Percentiles rank a stretch among this genome's conserved stretches.
Evolutionary conservation across 2,329 filamentous ascomycete species (phyloP).

Genomic region (Aspergillus pseudoterreus): DNA sequence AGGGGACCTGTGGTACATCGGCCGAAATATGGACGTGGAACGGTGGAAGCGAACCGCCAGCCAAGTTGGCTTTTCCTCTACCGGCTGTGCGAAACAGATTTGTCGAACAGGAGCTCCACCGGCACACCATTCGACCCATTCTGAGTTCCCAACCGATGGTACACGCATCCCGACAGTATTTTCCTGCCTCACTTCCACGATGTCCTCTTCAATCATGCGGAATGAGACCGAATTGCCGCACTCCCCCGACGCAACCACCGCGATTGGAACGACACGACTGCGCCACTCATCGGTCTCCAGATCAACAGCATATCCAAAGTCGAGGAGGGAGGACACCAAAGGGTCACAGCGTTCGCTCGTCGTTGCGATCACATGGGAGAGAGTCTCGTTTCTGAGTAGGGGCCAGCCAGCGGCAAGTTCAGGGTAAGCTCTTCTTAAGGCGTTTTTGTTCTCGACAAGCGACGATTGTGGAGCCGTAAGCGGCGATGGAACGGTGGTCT

Average conservation of each 20-base stretch:
- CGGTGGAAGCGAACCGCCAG: constrained; percentile 50
- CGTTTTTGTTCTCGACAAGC: constrained; percentile 17
- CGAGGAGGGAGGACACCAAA: constrained; percentile 41
- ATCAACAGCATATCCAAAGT: constrained; percentile 47
- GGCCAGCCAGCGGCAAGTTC: constrained; percentile 34
- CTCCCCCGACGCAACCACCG: constrained; percentile 40
- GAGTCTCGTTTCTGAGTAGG: constrained; percentile 24
- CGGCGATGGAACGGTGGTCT: constrained; percentile 23
- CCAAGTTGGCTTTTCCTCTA: constrained; percentile 40
- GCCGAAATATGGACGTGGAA: constrained; percentile 48
- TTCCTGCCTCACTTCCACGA: constrained; percentile 17
- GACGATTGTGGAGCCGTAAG: constrained; percentile 10
- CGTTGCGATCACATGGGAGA: constrained; percentile 30
- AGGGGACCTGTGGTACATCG: constrained; percentile 31
- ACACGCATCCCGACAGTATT: constrained; percentile 30
- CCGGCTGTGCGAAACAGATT: constrained; percentile 47
- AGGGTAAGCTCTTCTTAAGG: constrained; percentile 28
- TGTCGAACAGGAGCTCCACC: constrained; percentile 52
- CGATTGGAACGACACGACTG: constrained; percentile 31
- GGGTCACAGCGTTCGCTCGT: constrained; percentile 32
- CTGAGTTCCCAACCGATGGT: constrained; percentile 39
- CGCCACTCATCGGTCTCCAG: constrained; percentile 24
- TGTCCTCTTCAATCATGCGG: constrained; percentile 30
- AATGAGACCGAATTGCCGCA: constrained; percentile 48
- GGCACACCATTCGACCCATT: constrained; percentile 48